Evolutionary conservation across 148 eudicot genomes (phyloP).

Genomic region (Camellia sinensis): DNA sequence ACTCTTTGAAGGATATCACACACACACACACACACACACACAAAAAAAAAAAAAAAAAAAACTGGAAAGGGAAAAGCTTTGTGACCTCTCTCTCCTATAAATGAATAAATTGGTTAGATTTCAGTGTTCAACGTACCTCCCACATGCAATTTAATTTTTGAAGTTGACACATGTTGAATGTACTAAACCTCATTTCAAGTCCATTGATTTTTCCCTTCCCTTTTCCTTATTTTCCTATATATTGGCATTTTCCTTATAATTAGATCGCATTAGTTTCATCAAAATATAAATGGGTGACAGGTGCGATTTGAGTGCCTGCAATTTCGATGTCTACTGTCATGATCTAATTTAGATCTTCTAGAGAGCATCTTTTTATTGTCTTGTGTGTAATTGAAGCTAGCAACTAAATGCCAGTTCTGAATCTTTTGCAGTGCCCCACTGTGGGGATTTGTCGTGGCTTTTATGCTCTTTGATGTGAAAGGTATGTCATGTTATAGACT

Average conservation of each 20-base stretch:
- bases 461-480: constrained; percentile 82
- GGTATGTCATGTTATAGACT: constrained; percentile 36
- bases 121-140: too few species aligned
- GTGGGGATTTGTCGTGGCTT: constrained; percentile 93
- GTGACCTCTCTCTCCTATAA: too few species aligned
- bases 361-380: not conserved
- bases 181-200: not conserved
- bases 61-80: too few species aligned
- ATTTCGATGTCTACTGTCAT: too few species aligned
- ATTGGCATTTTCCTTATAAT: not conserved
- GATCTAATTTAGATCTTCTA: too few species aligned
- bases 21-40: too few species aligned
- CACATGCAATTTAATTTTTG: too few species aligned
- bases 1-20: too few species aligned
- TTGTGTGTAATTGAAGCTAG: not conserved
- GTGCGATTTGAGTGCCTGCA: too few species aligned
- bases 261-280: not conserved
- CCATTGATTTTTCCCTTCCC: not conserved
- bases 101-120: too few species aligned
- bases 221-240: not conserved
- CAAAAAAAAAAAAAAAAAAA: too few species aligned
- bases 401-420: constrained; percentile 10
- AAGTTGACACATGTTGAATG: not conserved
- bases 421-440: constrained; percentile 72
- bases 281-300: not conserved